Percentiles rank a stretch among this genome's conserved stretches.
Conservation (phyloP, 176 grass and related monocot species). For the Tillandsia fasciculata region DNA sequence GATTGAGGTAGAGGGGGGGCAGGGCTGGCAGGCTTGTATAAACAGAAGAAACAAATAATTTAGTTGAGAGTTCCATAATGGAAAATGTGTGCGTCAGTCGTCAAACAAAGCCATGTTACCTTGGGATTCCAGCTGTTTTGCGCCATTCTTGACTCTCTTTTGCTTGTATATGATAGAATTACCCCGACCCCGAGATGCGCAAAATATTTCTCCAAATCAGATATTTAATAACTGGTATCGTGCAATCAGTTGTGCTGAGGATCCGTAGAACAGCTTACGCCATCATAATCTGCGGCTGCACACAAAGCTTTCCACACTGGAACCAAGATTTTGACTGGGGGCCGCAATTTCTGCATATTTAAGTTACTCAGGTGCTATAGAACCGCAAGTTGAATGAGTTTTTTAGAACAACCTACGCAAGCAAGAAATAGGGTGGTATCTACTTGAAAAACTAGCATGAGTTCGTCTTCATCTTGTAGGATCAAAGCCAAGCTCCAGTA, state of each 20-base stretch:
- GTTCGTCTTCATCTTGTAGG: constrained; percentile 36
- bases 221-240: not conserved
- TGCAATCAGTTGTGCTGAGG: not conserved
- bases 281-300: constrained; percentile 17
- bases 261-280: constrained; percentile 4
- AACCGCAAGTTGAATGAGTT: not conserved
- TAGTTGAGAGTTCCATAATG: no score
- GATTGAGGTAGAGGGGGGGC: constrained; percentile 36
- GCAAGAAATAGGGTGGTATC: not conserved
- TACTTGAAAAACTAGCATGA: constrained; percentile 50
- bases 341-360: constrained; percentile 43
- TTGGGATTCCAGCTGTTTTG: no score
- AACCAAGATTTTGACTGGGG: constrained; percentile 47
- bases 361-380: not conserved
- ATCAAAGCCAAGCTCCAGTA: constrained; percentile 66
- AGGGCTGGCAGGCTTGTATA: constrained; percentile 5
- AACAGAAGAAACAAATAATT: no score
- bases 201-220: no score
- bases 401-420: constrained; percentile 1
- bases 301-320: constrained; percentile 60
- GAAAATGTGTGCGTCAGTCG: no score
- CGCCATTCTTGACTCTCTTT: no score
- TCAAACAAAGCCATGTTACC: no score
- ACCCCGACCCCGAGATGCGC: no score
- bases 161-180: no score